Percentiles rank a stretch among this genome's conserved stretches.
These are phyloP conservation scores for Raddia distichophylla DNA, from an alignment of 176 grass and related monocot genomes.

Conservation along the genomic window DNA sequence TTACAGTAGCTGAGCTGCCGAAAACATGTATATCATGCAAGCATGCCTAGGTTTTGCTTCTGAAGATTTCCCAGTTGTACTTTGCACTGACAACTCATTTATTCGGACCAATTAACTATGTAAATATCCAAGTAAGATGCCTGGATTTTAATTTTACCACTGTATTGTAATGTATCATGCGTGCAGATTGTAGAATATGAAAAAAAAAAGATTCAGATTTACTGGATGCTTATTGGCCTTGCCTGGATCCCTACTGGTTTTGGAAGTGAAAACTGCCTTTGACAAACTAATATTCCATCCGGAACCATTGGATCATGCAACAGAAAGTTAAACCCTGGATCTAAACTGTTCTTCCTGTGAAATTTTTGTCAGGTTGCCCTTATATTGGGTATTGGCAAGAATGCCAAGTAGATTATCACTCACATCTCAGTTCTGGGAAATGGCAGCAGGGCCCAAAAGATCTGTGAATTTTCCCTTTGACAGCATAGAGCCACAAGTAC, in stretches of 20 bases:
- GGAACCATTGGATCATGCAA: not conserved
- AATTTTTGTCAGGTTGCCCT: not conserved
- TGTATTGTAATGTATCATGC: not conserved
- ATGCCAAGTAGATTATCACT: not conserved
- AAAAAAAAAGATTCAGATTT: too few species aligned
- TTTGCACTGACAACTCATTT: not conserved
- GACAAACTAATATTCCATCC: not conserved
- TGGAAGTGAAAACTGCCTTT: not conserved
- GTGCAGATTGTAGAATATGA: too few species aligned
- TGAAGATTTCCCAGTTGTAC: not conserved
- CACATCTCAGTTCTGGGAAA: not conserved
- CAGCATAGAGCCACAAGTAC: too few species aligned
- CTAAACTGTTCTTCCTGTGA: not conserved
- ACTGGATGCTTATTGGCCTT: not conserved
- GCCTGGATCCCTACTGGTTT: not conserved
- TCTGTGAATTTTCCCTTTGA: too few species aligned
- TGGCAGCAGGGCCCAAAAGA: not conserved
- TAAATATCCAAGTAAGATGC: not conserved
- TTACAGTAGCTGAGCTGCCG: not conserved
- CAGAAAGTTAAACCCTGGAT: not conserved
- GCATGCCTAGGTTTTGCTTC: slow-evolving; percentile 7
- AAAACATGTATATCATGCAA: not conserved
- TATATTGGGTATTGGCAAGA: not conserved
- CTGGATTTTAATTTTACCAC: not conserved
- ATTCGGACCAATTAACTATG: not conserved